Conservation (phyloP, 2,329 filamentous ascomycete genomes). For the Alternaria infectoria region DNA sequence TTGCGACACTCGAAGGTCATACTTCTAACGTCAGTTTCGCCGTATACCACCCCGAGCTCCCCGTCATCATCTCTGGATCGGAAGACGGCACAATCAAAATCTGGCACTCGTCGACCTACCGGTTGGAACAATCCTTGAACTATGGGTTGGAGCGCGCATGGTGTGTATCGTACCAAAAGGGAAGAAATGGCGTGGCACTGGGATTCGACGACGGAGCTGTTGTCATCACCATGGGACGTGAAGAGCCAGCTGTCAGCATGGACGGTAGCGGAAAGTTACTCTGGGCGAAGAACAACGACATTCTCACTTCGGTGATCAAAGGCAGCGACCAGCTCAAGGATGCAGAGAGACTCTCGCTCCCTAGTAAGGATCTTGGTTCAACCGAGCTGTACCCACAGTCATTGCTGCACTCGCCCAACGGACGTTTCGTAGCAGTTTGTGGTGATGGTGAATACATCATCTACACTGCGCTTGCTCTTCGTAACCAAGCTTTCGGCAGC, state of each 20-base stretch:
- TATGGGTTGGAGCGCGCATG: conserved; percentile 96
- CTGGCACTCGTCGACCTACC: conserved; percentile 98
- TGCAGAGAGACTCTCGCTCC: conserved; percentile 81
- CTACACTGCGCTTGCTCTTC: conserved; percentile 93
- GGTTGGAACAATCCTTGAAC: conserved; percentile 92
- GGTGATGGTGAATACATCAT: conserved; percentile 99
- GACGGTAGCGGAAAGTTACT: conserved; percentile 94
- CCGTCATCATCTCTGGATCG: conserved; percentile 95
- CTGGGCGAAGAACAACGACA: conserved; percentile 94
- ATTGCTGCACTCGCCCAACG: conserved; percentile 93
- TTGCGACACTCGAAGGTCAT: conserved; percentile 95
- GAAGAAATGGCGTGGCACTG: conserved; percentile 91
- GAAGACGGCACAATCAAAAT: conserved; percentile 98
- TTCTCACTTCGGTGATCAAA: conserved; percentile 94
- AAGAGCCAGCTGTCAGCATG: conserved; percentile 98
- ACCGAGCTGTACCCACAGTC: conserved; percentile 98
- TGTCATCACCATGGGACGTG: conserved; percentile 95
- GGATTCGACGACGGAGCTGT: conserved; percentile 98
- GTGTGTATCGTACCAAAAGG: conserved; percentile 96
- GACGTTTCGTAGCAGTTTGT: conserved; percentile 85
- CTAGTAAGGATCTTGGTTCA: conserved; percentile 92
- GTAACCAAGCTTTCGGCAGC: conserved; percentile 96
- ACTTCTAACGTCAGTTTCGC: conserved; percentile 98
- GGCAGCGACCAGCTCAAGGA: conserved; percentile 89
- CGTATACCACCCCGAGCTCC: conserved; percentile 95